phyloP scores from a whole-genome alignment of 225 moss, liverwort and hornwort species.

The Marchantia paleacea region DNA sequence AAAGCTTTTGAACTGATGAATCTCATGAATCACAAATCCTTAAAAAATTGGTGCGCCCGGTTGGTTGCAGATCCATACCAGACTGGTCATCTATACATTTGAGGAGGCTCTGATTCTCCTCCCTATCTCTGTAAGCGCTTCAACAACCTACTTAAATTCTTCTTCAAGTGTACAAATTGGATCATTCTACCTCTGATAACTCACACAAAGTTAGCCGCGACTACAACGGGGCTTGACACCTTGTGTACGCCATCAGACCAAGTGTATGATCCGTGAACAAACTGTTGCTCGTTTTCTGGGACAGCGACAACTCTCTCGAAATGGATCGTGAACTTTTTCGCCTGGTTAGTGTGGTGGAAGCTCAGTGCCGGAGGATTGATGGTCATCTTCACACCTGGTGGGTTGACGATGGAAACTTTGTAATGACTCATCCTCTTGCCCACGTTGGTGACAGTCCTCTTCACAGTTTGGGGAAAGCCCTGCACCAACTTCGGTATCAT shows the following conservation, averaged over 20 bases:
- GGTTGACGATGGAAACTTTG: conserved; percentile 8
- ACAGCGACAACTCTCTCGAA: conserved; percentile 14
- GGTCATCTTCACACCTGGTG: conserved; percentile 28
- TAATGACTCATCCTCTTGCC: conserved; percentile 18
- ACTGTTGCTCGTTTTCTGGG: background rate
- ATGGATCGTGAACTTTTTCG: conserved; percentile 21
- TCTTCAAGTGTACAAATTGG: conserved; percentile 6
- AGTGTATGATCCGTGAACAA: conserved; percentile 22
- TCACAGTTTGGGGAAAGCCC: background rate
- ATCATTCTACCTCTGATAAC: background rate
- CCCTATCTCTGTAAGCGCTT: background rate
- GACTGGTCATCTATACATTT: conserved; percentile 21
- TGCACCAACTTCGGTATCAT: conserved; percentile 2
- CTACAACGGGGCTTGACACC: conserved; percentile 36
- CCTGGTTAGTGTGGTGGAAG: conserved; percentile 17
- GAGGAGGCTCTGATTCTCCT: background rate
- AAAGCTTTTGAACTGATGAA: background rate
- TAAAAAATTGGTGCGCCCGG: conserved; percentile 9
- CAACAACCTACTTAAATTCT: background rate
- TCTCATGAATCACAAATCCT: background rate
- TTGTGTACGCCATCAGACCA: conserved; percentile 37
- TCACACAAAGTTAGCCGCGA: conserved; percentile 16
- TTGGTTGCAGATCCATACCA: conserved; percentile 16
- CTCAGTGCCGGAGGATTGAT: conserved; percentile 26
- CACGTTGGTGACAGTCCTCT: conserved; percentile 40